These are phyloP conservation scores for Fusarium sp. DNA, from an alignment of 2,329 filamentous ascomycete genomes.

Conservation along the genomic window DNA sequence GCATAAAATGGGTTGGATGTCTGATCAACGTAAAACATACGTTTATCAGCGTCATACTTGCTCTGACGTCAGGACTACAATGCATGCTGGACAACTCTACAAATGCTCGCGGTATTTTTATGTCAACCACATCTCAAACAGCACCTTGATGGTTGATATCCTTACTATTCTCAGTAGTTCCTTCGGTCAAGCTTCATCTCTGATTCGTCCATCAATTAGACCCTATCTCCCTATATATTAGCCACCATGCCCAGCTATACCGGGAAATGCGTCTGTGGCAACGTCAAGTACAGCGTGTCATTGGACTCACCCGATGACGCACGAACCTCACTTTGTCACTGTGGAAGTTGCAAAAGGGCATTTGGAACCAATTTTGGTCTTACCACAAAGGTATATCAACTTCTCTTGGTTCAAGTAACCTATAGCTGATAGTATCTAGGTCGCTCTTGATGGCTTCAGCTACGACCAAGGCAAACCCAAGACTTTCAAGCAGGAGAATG, in stretches of 20 bases:
- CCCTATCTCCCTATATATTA: not conserved
- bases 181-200: accelerated
- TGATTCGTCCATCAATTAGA: not conserved
- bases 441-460: slow-evolving; percentile 3
- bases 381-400: not conserved
- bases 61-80: slow-evolving; percentile 18
- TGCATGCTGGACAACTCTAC: not conserved
- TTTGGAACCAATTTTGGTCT: slow-evolving; percentile 28
- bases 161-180: not conserved
- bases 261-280: slow-evolving; percentile 21
- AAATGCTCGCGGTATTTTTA: accelerated
- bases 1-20: accelerated
- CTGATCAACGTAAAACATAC: not conserved
- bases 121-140: not conserved
- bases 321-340: slow-evolving; percentile 15
- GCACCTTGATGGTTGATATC: not conserved
- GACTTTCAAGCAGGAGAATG: slow-evolving; percentile 21
- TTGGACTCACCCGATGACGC: slow-evolving; percentile 14
- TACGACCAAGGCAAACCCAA: slow-evolving; percentile 16
- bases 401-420: accelerated
- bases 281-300: slow-evolving; percentile 16
- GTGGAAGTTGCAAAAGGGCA: slow-evolving; percentile 12
- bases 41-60: not conserved
- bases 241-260: slow-evolving; percentile 10
- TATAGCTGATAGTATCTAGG: not conserved